Base-by-base conservation (phyloP, 352 stramenopile genomes). In the Lagenidium sp. region DNA sequence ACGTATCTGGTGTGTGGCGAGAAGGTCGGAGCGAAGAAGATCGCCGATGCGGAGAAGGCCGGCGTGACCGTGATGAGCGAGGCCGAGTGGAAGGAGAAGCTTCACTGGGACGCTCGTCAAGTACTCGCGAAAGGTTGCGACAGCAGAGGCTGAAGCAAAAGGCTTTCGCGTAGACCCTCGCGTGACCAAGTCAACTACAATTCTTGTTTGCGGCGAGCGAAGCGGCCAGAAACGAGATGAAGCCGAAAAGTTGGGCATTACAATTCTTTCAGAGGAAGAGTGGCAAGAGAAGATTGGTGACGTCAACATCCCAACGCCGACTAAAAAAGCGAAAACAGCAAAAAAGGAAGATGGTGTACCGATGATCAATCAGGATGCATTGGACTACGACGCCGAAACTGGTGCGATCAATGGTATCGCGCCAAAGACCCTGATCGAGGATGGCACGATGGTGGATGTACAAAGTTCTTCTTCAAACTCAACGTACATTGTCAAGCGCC, bases 401-500 rank as follows among this genome's bases (percentile, higher is more conserved):
- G 65, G 45, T 3, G 65, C 52, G n/a, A 48, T 82, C 53, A 70
- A 71, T 36, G 62, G 57, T 7, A 36, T 73, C 23, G 36, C 50
- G 4, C 68, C 68, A 4, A 68, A 68, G 44, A 34, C 50, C 1
- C 22, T 70, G 18, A 55, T 79, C 16, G 45, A 47, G 0, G 61
- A 78, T 26, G 68, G 65, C 3, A 62, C 49, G 20, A 68, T 77
- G 36, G 43, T 64, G 21, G 61, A 79, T 21, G 56, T 79, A 8
- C 58, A 77, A 40, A 80, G 65, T 47, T 44, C 59, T 25, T 77
- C 70, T 24, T 66, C 55, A 24, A 73, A 56, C 19, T 72, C 70
- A n/a, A 74, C 58, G 29, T 84, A 84, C 53, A 41, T 71, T 18
- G 58, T 68, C 42, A 78, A 80, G 48, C 62, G 64, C 10, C 16